Percentiles rank a stretch among this genome's conserved stretches.
phyloP scores from a whole-genome alignment of 2,329 filamentous ascomycete genomes.

The Berkeleyomyces rouxiae region DNA sequence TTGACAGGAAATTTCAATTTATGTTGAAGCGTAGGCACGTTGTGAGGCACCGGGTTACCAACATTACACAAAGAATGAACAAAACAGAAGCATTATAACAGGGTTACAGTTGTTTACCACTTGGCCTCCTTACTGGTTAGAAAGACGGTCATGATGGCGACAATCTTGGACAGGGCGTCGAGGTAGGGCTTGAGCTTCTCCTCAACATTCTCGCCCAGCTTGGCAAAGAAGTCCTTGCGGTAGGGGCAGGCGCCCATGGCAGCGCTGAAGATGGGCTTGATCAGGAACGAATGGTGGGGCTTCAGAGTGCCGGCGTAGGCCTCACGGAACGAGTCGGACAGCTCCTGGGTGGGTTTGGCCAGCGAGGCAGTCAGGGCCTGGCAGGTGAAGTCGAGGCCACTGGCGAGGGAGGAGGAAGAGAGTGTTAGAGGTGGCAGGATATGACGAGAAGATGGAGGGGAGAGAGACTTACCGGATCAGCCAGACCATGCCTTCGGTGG shows the following conservation, averaged over 20 bases:
- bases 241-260: conserved; percentile 91
- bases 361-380: conserved; percentile 68
- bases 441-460: neutral
- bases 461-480: conserved; percentile 50
- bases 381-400: conserved; percentile 85
- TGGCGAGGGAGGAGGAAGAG: conserved; percentile 22
- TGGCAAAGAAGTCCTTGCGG: conserved; percentile 80
- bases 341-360: conserved; percentile 51
- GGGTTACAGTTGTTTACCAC: conserved; percentile 27
- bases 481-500: conserved; percentile 84
- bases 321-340: conserved; percentile 68
- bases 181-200: conserved; percentile 55
- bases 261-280: conserved; percentile 83
- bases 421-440: conserved; percentile 3
- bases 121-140: conserved; percentile 39
- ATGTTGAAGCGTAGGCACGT: too few relatives aligned
- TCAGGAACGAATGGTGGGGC: conserved; percentile 72
- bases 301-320: conserved; percentile 81
- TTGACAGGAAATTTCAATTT: too few relatives aligned
- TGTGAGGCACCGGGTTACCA: too few relatives aligned
- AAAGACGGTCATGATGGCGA: conserved; percentile 55
- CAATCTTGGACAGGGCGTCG: conserved; percentile 56
- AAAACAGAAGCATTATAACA: neutral
- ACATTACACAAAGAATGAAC: neutral
- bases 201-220: conserved; percentile 58